Evolutionary conservation across 441 rosid species (phyloP).

Genomic region (Erysimum cheiri): DNA sequence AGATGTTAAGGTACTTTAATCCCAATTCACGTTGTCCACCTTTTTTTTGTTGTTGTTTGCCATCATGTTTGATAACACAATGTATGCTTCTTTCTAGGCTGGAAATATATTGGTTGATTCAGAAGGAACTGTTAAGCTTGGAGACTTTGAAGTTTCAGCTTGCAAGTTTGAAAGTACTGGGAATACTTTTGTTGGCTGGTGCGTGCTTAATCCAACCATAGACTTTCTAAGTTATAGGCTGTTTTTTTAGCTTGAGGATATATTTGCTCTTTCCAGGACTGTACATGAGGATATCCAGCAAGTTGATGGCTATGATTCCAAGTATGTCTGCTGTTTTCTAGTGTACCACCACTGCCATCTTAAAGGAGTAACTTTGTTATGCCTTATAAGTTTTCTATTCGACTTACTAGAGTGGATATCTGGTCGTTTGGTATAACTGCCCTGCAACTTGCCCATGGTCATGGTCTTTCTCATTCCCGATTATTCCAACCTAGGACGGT

Average conservation of each 20-base stretch:
- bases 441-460: constrained; percentile 79
- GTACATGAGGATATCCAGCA: constrained; percentile 86
- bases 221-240: neutral
- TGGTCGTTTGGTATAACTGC: constrained; percentile 83
- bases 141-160: constrained; percentile 62
- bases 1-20: constrained; percentile 66
- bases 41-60: neutral
- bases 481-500: constrained; percentile 76
- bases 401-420: constrained; percentile 62
- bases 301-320: constrained; percentile 74
- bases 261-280: constrained; percentile 52
- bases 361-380: neutral
- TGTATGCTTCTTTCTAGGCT: constrained; percentile 48
- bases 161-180: neutral
- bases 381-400: constrained; percentile 22
- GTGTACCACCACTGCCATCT: neutral
- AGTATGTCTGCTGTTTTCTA: constrained; percentile 38
- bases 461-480: constrained; percentile 47
- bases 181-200: constrained; percentile 76
- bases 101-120: constrained; percentile 68
- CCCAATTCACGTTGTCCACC: neutral
- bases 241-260: neutral
- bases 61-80: neutral
- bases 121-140: constrained; percentile 66
- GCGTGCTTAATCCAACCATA: constrained; percentile 2